Evolutionary conservation across 169 alveolate genomes (phyloP), one percentile per base, ranked within the genome.

Genomic region (Pseudocohnilembus persalinus): DNA sequence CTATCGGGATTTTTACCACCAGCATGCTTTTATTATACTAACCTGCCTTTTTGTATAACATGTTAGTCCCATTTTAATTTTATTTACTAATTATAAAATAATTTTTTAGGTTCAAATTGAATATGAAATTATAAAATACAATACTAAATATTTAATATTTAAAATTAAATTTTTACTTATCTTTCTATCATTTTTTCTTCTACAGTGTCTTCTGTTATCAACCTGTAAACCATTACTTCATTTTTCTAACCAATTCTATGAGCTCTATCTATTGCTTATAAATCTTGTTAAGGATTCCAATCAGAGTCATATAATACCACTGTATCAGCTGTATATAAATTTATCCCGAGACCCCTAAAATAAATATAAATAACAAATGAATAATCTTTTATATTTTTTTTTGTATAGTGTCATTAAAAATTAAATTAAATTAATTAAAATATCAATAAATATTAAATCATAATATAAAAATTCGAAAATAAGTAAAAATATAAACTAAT

Each of bases 251-350:
- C 99, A 64, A 99, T 99, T 81, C 99, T 95, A 88, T 99, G 99
- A 20, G 99, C 99, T 78, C 99, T 96, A 31, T 99, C 99, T 96
- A 98, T 99, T 26, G 99, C 99, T 86, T 99, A 99, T 80, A 98
- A 91, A 86, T 99, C 99, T 64, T 98, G 97, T 89, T 99, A 98
- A 24, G 99, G 99, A 86, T 98, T 98, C 98, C 99, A 98, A 88
- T 98, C 99, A 49, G 98, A 93, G 84, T 98, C 99, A 90, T 96
- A 98, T 16, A 98, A 91, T 31, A 98, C 95, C 32, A 98, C 99
- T 65, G 98, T 98, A 90, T 98, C 98, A 27, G 99, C 99, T 28
- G 99, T 95, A 83, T 99, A 97, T 74, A 98, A 93, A 92, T 98
- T 98, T 24, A 98, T 94, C 11, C 99, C 99, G 1, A 98, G 93